These are phyloP conservation scores for Trichoderma citrinoviride DNA, from an alignment of 2,329 filamentous ascomycete genomes.

Conservation along the genomic window DNA sequence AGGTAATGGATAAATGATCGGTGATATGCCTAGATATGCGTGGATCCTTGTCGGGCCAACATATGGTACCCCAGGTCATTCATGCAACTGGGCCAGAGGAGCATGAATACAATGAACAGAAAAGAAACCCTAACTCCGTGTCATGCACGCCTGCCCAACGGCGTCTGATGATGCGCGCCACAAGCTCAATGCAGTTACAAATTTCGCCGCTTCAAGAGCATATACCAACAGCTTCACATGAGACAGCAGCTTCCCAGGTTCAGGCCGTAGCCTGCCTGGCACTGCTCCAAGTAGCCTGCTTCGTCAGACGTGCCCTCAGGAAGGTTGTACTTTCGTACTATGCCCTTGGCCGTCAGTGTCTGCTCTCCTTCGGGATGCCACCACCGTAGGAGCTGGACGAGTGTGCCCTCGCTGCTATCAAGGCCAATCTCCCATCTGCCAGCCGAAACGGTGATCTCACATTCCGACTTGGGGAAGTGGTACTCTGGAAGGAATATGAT, in stretches of 20 bases:
- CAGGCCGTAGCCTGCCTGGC: conserved; percentile 49
- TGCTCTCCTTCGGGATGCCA: conserved; percentile 90
- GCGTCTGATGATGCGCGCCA: background rate
- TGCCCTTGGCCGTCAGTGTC: conserved; percentile 70
- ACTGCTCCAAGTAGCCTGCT: conserved; percentile 73
- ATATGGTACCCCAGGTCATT: background rate
- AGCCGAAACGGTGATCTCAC: conserved; percentile 70
- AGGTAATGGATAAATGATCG: background rate
- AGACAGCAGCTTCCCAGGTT: conserved; percentile 48
- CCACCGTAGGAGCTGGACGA: conserved; percentile 79
- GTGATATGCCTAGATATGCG: background rate
- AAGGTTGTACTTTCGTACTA: conserved; percentile 62
- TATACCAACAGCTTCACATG: conserved; percentile 44
- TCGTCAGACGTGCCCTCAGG: conserved; percentile 64
- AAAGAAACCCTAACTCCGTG: conserved; percentile 1
- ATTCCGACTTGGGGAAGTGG: conserved; percentile 78
- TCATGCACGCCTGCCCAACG: background rate
- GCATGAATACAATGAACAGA: background rate
- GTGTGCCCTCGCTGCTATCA: conserved; percentile 66
- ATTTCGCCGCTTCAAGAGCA: background rate
- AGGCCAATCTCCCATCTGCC: conserved; percentile 86
- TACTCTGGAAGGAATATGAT: conserved; percentile 85
- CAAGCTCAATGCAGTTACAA: background rate
- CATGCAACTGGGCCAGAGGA: background rate
- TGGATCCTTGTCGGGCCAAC: background rate